Conservation (phyloP, 768 basidiomycete genomes). For the Naganishia onofrii region DNA sequence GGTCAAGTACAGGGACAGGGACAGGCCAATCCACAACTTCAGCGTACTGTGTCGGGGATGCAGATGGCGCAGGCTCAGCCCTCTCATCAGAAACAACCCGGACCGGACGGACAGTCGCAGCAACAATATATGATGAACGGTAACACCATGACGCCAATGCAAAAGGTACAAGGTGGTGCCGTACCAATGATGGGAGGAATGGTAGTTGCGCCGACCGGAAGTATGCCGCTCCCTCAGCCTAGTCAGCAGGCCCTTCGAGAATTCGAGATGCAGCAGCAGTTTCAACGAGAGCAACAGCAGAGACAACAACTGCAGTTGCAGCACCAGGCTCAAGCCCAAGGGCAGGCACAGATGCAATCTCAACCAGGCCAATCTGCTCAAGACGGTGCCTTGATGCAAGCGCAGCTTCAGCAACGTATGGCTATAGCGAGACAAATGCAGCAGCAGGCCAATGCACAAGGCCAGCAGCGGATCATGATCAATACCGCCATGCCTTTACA, state of each 20-base stretch:
- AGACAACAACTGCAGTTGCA: constrained; percentile 6
- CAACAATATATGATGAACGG: background rate
- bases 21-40: background rate
- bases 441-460: constrained; percentile 3
- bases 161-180: background rate
- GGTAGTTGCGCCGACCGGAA: background rate
- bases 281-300: constrained; percentile 10
- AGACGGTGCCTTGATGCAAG: constrained; percentile 11
- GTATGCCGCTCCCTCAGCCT: background rate
- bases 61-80: background rate
- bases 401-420: constrained; percentile 6
- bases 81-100: background rate
- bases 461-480: constrained; percentile 3
- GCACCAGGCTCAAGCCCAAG: constrained; percentile 15
- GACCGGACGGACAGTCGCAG: constrained; percentile 1
- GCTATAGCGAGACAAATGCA: constrained; percentile 12
- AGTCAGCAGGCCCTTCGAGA: background rate
- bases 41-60: background rate
- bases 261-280: constrained; percentile 19
- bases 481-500: background rate
- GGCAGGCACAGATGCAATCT: background rate
- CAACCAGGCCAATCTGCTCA: constrained; percentile 7
- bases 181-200: background rate
- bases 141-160: background rate
- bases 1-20: background rate